Percentiles rank a stretch among this genome's conserved stretches.
Evolutionary conservation across 768 basidiomycete genomes (phyloP).

Genomic region (Hypholoma sublateritium): DNA sequence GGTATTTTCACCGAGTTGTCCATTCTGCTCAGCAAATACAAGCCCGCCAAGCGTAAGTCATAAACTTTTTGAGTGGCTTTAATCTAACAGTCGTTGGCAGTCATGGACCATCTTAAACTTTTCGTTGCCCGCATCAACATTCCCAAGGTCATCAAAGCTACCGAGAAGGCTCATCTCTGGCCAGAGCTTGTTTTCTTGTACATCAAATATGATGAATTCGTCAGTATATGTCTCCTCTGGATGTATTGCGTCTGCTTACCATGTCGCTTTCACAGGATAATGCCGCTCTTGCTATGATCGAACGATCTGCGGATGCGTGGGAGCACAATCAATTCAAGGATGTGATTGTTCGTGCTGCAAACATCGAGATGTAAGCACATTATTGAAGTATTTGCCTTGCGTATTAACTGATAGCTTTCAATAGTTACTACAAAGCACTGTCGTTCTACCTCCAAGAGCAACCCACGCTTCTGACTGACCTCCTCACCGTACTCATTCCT

Average conservation of each 20-base stretch:
- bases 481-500: constrained; percentile 88
- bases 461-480: constrained; percentile 89
- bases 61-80: neutral
- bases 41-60: constrained; percentile 84
- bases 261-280: constrained; percentile 64
- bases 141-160: constrained; percentile 96
- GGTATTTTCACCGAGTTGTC: constrained; percentile 97
- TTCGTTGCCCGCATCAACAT: constrained; percentile 97
- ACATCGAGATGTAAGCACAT: constrained; percentile 84
- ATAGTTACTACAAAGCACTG: constrained; percentile 91
- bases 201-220: constrained; percentile 96
- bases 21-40: constrained; percentile 92
- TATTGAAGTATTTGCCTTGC: neutral
- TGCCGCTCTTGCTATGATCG: constrained; percentile 97
- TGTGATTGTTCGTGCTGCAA: constrained; percentile 92
- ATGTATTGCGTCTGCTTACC: neutral
- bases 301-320: constrained; percentile 97
- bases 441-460: constrained; percentile 95
- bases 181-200: constrained; percentile 98
- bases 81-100: constrained; percentile 37
- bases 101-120: constrained; percentile 98
- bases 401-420: neutral
- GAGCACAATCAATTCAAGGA: constrained; percentile 99
- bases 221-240: constrained; percentile 32
- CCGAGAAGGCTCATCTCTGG: constrained; percentile 97